Base-by-base conservation (phyloP, 2,329 filamentous ascomycete genomes). In the Furcasterigmium furcatum region DNA sequence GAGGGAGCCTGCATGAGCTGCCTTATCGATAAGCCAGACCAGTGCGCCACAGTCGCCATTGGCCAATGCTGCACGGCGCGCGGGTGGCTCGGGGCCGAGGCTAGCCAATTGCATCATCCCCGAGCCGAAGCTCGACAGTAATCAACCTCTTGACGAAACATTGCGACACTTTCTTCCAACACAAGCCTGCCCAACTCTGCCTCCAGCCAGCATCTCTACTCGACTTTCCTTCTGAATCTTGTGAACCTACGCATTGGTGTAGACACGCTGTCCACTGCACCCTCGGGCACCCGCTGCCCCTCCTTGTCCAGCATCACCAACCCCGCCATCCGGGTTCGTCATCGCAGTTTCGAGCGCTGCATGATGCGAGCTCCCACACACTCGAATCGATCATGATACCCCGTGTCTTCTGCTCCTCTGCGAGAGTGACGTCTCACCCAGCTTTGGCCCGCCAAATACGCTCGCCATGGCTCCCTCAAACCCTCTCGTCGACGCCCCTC, bases 381-480 rank as follows among this genome's bases (percentile, higher is more conserved):
- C 14, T 18, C 21, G 20, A 19, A 20, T 18, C 40, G 40, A 42
- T 13, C 18, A 42, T 42, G 40, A 42, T 42, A 19, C 29, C 40
- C 10, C 40, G 40, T 14, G 13, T 42, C 19, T 19, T 42, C 14
- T 42, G 40, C 29, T 9, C 40, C 8, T 27, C 40, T 27, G 14
- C 30, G 13, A 25, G 21, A 21, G 32, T 19, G 21, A 24, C 41
- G 4, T 18, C 21, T 20, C 32, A n/a, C 20, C 20, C 32, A 30
- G 18, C 12, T n/a, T 8, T n/a, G 19, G 10, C 9, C n/a, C 30
- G 21, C 32, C 12, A 38, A 9, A 19, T 36, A 5, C 21, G 29
- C 12, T 43, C 46, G 6, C 44, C 50, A 29, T 51, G 48, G 49
- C 46, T 52, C 12, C 50, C 46, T 9, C 48, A 48, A 18, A 48